Percentiles rank a stretch among this genome's conserved stretches.
Evolutionary conservation across 108 stramenopile species (phyloP).

Genomic region (Mediolabrus comicus): DNA sequence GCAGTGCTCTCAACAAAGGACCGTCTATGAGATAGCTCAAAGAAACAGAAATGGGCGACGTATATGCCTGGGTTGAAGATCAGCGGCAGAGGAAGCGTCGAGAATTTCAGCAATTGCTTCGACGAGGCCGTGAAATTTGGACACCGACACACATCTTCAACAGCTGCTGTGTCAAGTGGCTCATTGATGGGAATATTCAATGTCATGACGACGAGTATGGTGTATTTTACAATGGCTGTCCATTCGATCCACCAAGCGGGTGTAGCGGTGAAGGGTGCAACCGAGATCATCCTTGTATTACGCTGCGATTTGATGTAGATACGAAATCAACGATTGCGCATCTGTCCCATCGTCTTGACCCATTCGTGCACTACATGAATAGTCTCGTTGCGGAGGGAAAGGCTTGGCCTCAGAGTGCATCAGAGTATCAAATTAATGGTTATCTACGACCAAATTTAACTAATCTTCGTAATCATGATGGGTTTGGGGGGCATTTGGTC

Average conservation of each 20-base stretch:
- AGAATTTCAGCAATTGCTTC: constrained; percentile 1
- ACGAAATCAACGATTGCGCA: constrained; percentile 7
- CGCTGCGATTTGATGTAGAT: constrained; percentile 1
- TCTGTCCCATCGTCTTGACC: constrained; percentile 12
- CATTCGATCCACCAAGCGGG: neutral
- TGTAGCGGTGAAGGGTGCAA: constrained; percentile 9
- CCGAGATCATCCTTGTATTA: constrained; percentile 11
- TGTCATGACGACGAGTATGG: neutral
- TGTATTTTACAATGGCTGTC: constrained; percentile 5
- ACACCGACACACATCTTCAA: constrained; percentile 14
- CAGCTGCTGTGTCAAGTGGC: constrained; percentile 21
- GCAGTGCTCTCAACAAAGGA: too few species aligned
- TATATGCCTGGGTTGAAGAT: neutral
- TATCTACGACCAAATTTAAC: constrained; percentile 7
- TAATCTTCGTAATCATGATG: neutral
- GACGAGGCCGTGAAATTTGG: constrained; percentile 4
- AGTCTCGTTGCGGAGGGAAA: neutral
- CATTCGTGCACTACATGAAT: constrained; percentile 6
- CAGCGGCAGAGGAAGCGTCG: neutral
- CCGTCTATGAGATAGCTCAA: too few species aligned
- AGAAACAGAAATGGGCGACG: neutral
- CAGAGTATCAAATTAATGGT: constrained; percentile 3
- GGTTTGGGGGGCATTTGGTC: constrained; percentile 11
- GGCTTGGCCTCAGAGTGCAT: constrained; percentile 2
- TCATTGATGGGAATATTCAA: constrained; percentile 1